phyloP scores from a whole-genome alignment of 2,329 filamentous ascomycete genomes.

The Fusarium napiforme region DNA sequence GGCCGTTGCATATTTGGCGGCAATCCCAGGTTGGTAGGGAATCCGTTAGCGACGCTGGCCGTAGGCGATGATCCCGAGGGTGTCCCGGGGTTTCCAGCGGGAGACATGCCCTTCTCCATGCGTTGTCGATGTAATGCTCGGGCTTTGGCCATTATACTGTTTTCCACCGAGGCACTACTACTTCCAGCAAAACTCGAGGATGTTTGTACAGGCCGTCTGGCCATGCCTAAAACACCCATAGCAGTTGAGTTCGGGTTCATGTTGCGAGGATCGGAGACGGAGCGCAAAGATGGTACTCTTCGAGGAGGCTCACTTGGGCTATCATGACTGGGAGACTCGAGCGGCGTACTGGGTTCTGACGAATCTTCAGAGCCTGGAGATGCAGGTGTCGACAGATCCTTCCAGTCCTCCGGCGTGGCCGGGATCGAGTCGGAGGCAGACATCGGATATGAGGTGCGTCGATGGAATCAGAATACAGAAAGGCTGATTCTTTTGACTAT shows the following conservation, averaged over 20 bases:
- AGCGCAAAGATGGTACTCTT: conserved; percentile 68
- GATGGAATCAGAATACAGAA: neutral
- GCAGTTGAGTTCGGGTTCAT: conserved; percentile 90
- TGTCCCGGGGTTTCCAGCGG: conserved; percentile 46
- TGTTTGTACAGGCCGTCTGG: conserved; percentile 62
- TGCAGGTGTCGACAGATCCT: conserved; percentile 51
- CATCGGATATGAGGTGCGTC: conserved; percentile 30
- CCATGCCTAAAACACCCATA: conserved; percentile 77
- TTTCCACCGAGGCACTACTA: conserved; percentile 49
- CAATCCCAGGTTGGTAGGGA: conserved; percentile 58
- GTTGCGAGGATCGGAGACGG: conserved; percentile 67
- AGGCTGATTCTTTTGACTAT: neutral
- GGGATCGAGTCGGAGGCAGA: conserved; percentile 53
- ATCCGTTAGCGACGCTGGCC: conserved; percentile 54
- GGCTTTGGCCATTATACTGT: conserved; percentile 60
- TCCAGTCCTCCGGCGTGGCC: conserved; percentile 60
- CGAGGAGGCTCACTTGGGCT: conserved; percentile 54
- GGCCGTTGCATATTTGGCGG: conserved; percentile 57
- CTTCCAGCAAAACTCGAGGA: conserved; percentile 51
- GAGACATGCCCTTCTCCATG: conserved; percentile 56
- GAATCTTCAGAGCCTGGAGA: conserved; percentile 59
- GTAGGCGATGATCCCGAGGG: conserved; percentile 49
- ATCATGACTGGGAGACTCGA: conserved; percentile 54
- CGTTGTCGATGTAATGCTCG: conserved; percentile 59
- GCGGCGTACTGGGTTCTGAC: conserved; percentile 61